Base-by-base conservation (phyloP, 352 stramenopile species). In the Pythium pyrilobum region DNA sequence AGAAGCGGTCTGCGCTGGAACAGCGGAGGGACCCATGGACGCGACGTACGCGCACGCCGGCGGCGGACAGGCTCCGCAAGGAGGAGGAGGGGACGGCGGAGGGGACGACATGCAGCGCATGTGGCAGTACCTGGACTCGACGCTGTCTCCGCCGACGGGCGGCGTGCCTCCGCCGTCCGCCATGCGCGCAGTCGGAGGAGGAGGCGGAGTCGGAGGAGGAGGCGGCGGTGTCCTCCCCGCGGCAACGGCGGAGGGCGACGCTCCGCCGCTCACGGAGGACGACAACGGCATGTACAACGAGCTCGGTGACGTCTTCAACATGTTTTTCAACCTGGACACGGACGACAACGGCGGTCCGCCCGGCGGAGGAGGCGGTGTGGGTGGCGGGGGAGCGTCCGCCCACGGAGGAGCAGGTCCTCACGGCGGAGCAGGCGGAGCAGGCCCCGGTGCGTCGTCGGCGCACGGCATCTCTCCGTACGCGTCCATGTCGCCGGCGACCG, bases 401-500 rank as follows among this genome's bases (percentile, higher is more conserved):
- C 25, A 40, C 7, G 42, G 27, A 27, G 42, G 42, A 49, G 42
- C 7, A 10, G 42, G n/a, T 12, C 41, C 25, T 6, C 41, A 33
- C 41, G 25, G 23, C 23, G 41, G 37, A 24, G 37, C n/a, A 23
- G 37, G n/a, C n/a, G n/a, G n/a, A n/a, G n/a, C n/a, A n/a, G n/a
- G n/a, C n/a, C n/a, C n/a, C n/a, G n/a, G n/a, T n/a, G n/a, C n/a
- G n/a, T n/a, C 6, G 59, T 69, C 0, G 50, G 84, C 21, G 61
- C 81, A 1, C 67, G 63, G 13, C n/a, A n/a, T n/a, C n/a, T n/a
- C n/a, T n/a, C n/a, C n/a, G 42, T 81, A 77, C 45, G 74, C 76
- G 29, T 80, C 70, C 54, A 88, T 91, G 74, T 91, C 81, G 18
- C 81, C 81, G 2, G 77, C 79, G 51, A 91, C 78, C 6, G 71